phyloP scores from a whole-genome alignment of 1,139 yeast species.

The Yamadazyma atmosphaerica region DNA sequence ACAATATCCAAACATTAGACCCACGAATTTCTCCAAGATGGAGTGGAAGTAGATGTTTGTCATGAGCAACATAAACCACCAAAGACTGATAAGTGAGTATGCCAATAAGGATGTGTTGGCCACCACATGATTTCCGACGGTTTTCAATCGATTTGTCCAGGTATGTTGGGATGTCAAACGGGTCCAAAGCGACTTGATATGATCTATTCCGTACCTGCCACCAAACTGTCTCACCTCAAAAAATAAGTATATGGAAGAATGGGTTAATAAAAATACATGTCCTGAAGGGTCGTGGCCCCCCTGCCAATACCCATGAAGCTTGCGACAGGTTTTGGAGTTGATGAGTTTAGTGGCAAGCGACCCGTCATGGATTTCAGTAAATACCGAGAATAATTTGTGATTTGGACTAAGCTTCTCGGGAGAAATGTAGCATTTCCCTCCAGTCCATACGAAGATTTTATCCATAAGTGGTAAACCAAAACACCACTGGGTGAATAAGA shows the following conservation, averaged over 20 bases:
- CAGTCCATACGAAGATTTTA: constrained; percentile 71
- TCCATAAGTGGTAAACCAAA: constrained; percentile 92
- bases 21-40: constrained; percentile 67
- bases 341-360: constrained; percentile 23
- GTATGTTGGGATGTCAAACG: constrained; percentile 2
- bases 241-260: constrained; percentile 68
- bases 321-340: constrained; percentile 58
- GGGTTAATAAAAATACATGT: constrained; percentile 78
- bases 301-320: constrained; percentile 68
- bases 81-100: constrained; percentile 48
- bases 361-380: constrained; percentile 7
- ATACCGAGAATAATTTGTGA: constrained; percentile 5
- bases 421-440: constrained; percentile 63
- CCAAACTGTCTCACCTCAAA: constrained; percentile 48
- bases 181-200: background rate
- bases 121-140: constrained; percentile 11
- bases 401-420: constrained; percentile 6
- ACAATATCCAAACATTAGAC: constrained; percentile 59
- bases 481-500: constrained; percentile 84
- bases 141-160: background rate
- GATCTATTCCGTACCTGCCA: background rate
- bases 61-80: constrained; percentile 89
- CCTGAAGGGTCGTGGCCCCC: constrained; percentile 99
- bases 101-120: constrained; percentile 48
- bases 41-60: constrained; percentile 88